phyloP scores from a whole-genome alignment of 768 basidiomycete species.

The Tricholoma bakamatsutake region DNA sequence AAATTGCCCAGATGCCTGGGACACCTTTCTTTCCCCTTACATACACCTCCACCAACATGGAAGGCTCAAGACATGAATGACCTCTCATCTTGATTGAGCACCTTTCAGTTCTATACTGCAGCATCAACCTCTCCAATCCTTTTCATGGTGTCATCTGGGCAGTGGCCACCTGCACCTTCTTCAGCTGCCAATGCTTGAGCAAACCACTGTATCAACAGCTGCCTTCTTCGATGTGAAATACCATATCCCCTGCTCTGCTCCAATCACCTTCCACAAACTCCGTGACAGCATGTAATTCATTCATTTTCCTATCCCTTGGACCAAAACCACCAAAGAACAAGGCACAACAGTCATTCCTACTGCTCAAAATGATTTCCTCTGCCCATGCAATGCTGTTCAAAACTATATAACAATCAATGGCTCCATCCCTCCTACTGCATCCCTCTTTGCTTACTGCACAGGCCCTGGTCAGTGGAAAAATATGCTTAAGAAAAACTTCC shows the following conservation, averaged over 20 bases:
- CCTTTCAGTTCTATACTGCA: background rate
- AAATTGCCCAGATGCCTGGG: too few relatives aligned
- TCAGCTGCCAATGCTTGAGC: constrained; percentile 13
- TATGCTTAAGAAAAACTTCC: too few relatives aligned
- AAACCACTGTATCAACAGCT: constrained; percentile 5
- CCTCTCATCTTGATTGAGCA: constrained; percentile 8
- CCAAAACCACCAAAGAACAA: too few relatives aligned
- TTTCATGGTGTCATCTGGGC: constrained; percentile 21
- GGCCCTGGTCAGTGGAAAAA: too few relatives aligned
- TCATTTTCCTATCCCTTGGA: too few relatives aligned
- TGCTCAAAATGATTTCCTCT: too few relatives aligned
- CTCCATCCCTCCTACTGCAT: too few relatives aligned
- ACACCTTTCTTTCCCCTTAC: too few relatives aligned
- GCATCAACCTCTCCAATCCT: constrained; percentile 11
- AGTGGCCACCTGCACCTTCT: constrained; percentile 18
- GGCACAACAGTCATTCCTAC: too few relatives aligned
- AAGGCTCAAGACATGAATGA: constrained; percentile 5
- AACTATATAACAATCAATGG: too few relatives aligned
- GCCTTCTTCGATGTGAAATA: background rate
- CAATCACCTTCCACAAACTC: background rate
- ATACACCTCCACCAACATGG: constrained; percentile 8
- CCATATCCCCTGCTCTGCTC: background rate
- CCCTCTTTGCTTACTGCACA: too few relatives aligned
- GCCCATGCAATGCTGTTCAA: too few relatives aligned
- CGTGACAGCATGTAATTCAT: background rate